Evolutionary conservation across 768 basidiomycete genomes (phyloP), one percentile per base, ranked within the genome.

Genomic region (Mycena capillaripes): DNA sequence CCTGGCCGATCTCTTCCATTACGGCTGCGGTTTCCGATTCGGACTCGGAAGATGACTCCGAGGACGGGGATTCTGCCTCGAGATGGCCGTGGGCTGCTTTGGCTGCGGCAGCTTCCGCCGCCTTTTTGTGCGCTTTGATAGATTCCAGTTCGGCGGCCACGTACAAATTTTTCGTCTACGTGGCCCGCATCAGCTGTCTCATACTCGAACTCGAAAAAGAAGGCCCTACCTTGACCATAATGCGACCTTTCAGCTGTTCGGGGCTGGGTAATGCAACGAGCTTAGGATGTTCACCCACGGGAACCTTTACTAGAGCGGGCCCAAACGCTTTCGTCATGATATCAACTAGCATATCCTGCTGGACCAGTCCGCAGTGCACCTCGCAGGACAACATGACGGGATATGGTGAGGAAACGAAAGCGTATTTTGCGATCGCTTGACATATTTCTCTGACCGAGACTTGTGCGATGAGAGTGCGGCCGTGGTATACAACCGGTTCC

Each of bases 341-440:
- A 27, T 82, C 81, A 23, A 84, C 87, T 36, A 89, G 84, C 76
- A 82, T 82, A 64, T 88, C 86, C 66, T 91, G 86, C 71, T 90
- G 87, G 25, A 88, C 87, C 4, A 85, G 82, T 1, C 89, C 87
- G 81, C 96, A 98, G 77, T 98, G 97, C 4, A 98, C 89, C 83
- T 99, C 98, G 25, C 97, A 96, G 9, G 96, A 97, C 60, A 99
- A 93, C 82, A 99, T 93, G 80, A 99, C 88, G 0, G 98, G 98
- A 79, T 96, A 98, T 0, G 96, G 95, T 1, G 96, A 97, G 0
- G 95, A 90, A 50, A 97, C 92, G 77, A 99, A 99, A 1, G 94
- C 97, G 77, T 99, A 99, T 78, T 96, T 96, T 52, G 88, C 88
- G 78, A 99, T 95, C 1, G 96, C 95, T 57, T 89, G 84, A 78